Evolutionary conservation across 768 basidiomycete species (phyloP).

Genomic region (Leucogyrophana mollusca): DNA sequence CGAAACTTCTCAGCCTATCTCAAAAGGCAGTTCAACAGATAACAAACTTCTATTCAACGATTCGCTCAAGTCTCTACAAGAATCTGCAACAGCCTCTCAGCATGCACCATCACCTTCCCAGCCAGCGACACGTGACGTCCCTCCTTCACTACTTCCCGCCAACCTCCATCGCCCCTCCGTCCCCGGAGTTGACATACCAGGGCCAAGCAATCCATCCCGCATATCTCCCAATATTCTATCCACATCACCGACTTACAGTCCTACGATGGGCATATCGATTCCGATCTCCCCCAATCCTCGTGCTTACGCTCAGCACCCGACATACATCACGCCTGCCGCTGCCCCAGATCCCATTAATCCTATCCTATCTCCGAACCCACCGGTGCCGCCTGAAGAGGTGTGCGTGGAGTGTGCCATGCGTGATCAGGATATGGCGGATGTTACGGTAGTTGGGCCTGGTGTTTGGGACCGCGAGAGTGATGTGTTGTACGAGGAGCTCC

Average conservation of each 20-base stretch:
- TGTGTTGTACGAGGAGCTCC: slow-evolving; percentile 72
- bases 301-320: slow-evolving; percentile 73
- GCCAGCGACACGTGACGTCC: slow-evolving; percentile 19
- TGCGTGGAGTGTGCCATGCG: slow-evolving; percentile 99
- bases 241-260: slow-evolving; percentile 52
- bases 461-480: slow-evolving; percentile 94
- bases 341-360: slow-evolving; percentile 59
- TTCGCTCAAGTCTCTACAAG: slow-evolving; percentile 31
- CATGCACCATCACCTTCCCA: slow-evolving; percentile 18
- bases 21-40: slow-evolving; percentile 26
- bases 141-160: slow-evolving; percentile 36
- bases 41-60: slow-evolving; percentile 23
- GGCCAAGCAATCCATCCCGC: slow-evolving; percentile 30
- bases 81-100: slow-evolving; percentile 19
- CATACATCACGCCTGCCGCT: slow-evolving; percentile 61
- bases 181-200: slow-evolving; percentile 34
- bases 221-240: slow-evolving; percentile 54
- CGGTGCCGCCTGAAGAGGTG: slow-evolving; percentile 67
- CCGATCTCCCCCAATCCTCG: slow-evolving; percentile 68
- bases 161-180: slow-evolving; percentile 48
- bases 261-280: slow-evolving; percentile 41
- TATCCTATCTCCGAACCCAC: slow-evolving; percentile 56
- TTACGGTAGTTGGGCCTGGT: slow-evolving; percentile 81
- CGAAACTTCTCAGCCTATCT: slow-evolving; percentile 30
- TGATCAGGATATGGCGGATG: slow-evolving; percentile 97